Base-by-base conservation (phyloP, 257 asterid genomes). In the Thymus mandschuricus region DNA sequence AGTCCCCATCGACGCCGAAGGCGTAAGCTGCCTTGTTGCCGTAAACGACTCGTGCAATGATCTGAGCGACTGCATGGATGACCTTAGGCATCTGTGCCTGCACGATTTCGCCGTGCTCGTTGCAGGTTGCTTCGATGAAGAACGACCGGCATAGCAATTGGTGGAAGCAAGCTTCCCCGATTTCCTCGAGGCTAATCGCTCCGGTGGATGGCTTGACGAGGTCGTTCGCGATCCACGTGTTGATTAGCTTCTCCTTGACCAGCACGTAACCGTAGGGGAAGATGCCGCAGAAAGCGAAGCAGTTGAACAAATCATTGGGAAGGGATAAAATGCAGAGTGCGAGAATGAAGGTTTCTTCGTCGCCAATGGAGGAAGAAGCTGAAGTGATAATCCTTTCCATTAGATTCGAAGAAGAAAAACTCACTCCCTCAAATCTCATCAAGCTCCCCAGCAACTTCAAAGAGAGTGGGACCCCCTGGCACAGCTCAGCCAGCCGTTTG, bases 201-300 rank as follows among this genome's bases (percentile, higher is more conserved):
- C 6, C 44, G 6, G 44, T 38, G 44, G 44, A 38, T 38, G 44
- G 5, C 44, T 6, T 38, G 44, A 68, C 46, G 28, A 68, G 13
- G 62, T 60, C 72, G 28, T 66, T 27, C 9, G 72, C 72, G 21
- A 68, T 54, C 72, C 72, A 68, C 62, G 51, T 31, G 61, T 51
- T 38, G 72, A 51, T 50, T 35, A 67, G 50, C 61, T 50, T 67
- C 60, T 67, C 61, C 57, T 38, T 67, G 11, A 34, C 43, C 50
- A 67, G 60, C 59, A 50, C 61, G 10, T 50, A 15, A 29, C 50
- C 72, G 4, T 9, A 38, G 21, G 21, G 21, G 21, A 21, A 21
- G 21, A 21, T 21, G 21, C 21, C 21, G 21, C 21, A 21, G 21
- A 21, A 21, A 21, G 21, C 21, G 21, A 21, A 21, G 21, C 21